Evolutionary conservation across 495 filamentous ascomycete species (phyloP).

Genomic region (Bathelium albidoporum): DNA sequence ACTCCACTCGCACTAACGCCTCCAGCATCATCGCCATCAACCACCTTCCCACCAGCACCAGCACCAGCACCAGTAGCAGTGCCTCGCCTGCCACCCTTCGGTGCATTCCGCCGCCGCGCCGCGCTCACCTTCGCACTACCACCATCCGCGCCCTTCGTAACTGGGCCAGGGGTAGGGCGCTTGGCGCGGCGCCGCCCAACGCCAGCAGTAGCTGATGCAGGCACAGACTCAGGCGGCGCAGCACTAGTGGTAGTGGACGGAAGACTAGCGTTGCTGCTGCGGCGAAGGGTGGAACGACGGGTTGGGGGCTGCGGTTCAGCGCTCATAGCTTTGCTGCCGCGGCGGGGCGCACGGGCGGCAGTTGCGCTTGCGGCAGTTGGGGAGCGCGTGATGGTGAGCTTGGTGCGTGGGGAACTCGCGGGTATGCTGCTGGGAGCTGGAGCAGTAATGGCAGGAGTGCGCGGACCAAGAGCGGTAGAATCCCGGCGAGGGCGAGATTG

Average conservation of each 20-base stretch:
- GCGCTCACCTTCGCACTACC: constrained; percentile 61
- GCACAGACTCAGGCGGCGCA: constrained; percentile 7
- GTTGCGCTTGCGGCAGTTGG: constrained; percentile 9
- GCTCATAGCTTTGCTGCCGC: constrained; percentile 26
- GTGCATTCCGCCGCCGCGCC: constrained; percentile 70
- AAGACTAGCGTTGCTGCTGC: constrained; percentile 26
- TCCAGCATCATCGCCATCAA: constrained; percentile 15
- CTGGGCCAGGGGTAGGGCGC: constrained; percentile 65
- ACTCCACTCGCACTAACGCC: constrained; percentile 22
- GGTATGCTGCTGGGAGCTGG: no score
- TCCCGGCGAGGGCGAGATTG: constrained; percentile 2
- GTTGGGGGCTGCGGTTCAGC: constrained; percentile 27
- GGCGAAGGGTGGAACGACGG: constrained; percentile 21
- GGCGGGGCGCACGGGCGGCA: constrained; percentile 8
- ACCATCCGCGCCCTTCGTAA: constrained; percentile 59
- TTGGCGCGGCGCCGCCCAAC: constrained; percentile 38
- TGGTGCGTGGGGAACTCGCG: neutral
- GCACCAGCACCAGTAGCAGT: constrained; percentile 27
- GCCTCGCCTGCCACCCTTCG: constrained; percentile 47
- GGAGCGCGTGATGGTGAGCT: constrained; percentile 8
- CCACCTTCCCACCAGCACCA: constrained; percentile 5
- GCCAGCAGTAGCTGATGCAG: neutral
- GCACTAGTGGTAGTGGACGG: constrained; percentile 13
- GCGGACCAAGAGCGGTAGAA: neutral
- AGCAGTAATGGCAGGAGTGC: neutral